Evolutionary conservation across 2,329 filamentous ascomycete genomes (phyloP), one percentile per base, ranked within the genome.

Genomic region (Penicillium sp.): DNA sequence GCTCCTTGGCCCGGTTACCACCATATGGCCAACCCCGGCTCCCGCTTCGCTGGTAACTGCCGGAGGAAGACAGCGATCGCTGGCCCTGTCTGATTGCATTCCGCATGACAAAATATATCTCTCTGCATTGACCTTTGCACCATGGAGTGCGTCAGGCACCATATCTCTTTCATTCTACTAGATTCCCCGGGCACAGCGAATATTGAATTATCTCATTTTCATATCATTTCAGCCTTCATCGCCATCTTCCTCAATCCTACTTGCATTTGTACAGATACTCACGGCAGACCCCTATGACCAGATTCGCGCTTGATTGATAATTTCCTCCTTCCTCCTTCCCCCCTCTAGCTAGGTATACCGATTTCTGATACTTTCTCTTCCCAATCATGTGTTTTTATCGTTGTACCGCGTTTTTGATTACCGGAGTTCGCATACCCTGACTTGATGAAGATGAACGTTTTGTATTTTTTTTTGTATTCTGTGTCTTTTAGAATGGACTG

Each of bases 131-230:
- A 42, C 39, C 3, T 36, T 27, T 54, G 42, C 56, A 59, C 40
- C 51, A 51, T 54, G 46, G 38, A 34, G 35, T 50, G 52, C 53
- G 53, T 9, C 41, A 54, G 51, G 51, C 56, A 54, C 51, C 46
- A 49, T 54, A 45, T 46, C 26, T 27, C 50, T 49, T 60, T 56
- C 45, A 42, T 59, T 62, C 51, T 52, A 58, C 56, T 64, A 61
- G 57, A 63, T 65, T 64, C 61, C 62, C 61, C 55, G 42, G 54
- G 44, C 51, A 43, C 58, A 61, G 60, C 58, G 57, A 54, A 46
- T 58, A 50, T 57, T 49, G 18, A 55, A 52, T 19, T 56, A 23
- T 19, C 42, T 32, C 44, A 47, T 43, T 29, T 45, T 32, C 35
- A 46, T 49, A 35, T 32, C 16, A 13, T 38, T n/a, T 51, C 29